phyloP scores from a whole-genome alignment of 805 yeast species.

The Candida insectalens region DNA sequence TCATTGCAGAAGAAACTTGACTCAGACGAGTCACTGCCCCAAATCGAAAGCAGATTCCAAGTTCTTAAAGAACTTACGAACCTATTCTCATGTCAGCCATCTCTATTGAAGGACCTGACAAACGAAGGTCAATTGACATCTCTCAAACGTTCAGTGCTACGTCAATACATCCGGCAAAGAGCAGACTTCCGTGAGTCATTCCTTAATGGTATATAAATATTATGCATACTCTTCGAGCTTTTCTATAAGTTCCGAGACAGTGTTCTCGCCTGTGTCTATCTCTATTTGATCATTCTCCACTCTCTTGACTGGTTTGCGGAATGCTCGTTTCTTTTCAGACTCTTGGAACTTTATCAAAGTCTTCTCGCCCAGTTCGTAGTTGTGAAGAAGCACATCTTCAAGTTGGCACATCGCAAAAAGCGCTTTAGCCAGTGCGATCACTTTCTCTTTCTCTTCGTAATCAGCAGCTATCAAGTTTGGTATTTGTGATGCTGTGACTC shows the following conservation, averaged over 20 bases:
- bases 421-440: slow-evolving; percentile 10
- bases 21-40: slow-evolving; percentile 6
- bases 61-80: slow-evolving; percentile 74
- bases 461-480: slow-evolving; percentile 22
- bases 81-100: slow-evolving; percentile 76
- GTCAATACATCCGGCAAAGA: slow-evolving; percentile 59
- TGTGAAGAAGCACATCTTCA: slow-evolving; percentile 6
- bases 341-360: slow-evolving; percentile 15
- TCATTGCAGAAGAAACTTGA: slow-evolving; percentile 10
- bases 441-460: slow-evolving; percentile 7
- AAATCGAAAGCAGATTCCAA: slow-evolving; percentile 35
- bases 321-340: slow-evolving; percentile 10
- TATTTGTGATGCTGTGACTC: slow-evolving; percentile 32
- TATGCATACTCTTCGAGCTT: slow-evolving; percentile 1
- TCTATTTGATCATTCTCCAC: slow-evolving; percentile 4
- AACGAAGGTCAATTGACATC: slow-evolving; percentile 71
- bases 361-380: slow-evolving; percentile 13
- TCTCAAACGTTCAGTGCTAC: slow-evolving; percentile 50
- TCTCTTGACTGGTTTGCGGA: slow-evolving; percentile 8
- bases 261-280: neutral
- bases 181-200: slow-evolving; percentile 55
- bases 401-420: slow-evolving; percentile 10
- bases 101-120: slow-evolving; percentile 64
- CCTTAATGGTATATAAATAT: slow-evolving; percentile 15
- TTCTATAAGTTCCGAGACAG: neutral